Base-by-base conservation (phyloP, 345 rosid genomes). In the Noccaea caerulescens region DNA sequence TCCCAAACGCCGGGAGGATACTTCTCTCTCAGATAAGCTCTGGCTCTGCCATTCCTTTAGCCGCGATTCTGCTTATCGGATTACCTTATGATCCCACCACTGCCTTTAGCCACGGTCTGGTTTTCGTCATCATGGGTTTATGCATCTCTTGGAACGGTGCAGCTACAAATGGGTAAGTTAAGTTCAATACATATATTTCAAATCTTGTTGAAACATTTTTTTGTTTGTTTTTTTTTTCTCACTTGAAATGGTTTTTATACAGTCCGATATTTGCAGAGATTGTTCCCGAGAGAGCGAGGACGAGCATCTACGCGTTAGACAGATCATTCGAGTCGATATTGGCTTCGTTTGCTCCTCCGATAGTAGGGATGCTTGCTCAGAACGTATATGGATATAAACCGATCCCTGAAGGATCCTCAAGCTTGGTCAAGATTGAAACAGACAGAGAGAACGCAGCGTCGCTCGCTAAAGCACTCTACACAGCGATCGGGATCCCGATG, bases 191-290 rank as follows among this genome's bases (percentile, higher is more conserved):
- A 7, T 56, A 36, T 10, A 47, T 42, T 12, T 42, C 37, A 51
- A 51, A 13, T 43, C n/a, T 10, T 50, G 10, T 60, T 68, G 32
- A 38, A 4, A 3, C 1, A 3, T 32, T 46, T 12, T 4, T 7
- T 2, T 12, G 2, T 59, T 41, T 10, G 2, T 3, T 13, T 4
- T 30, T 38, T 9, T 20, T 16, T 13, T 14, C 9, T 64, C 0
- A 14, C 27, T 46, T 56, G 70, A 66, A 50, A 55, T 69, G 69
- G 75, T 54, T 41, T 41, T 62, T 39, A 58, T 77, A 69, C 87
- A 91, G 98, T 77, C 97, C 98, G 6, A 89, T 91, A 66, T 91
- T 91, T 74, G 98, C 96, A 72, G 98, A 93, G 80, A 91, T 93
- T 16, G 97, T 93, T 16, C 94, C 94, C 0, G 91, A 85, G 82